Percentiles rank a stretch among this genome's conserved stretches.
These are phyloP conservation scores for Bipolaris gigantea DNA, from an alignment of 2,329 filamentous ascomycete species.

Conservation along the genomic window DNA sequence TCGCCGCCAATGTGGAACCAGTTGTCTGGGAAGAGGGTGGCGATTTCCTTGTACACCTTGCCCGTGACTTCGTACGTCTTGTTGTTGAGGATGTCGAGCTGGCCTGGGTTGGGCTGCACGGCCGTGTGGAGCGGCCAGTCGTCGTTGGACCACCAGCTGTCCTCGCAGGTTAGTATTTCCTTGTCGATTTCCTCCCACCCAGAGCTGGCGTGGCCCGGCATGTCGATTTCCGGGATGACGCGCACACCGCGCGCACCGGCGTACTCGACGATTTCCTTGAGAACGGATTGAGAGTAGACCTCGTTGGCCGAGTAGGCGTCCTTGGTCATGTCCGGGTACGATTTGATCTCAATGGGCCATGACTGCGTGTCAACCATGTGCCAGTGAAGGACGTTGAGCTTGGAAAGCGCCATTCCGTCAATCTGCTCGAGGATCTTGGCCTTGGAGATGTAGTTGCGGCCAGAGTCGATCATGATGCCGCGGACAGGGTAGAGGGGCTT, in stretches of 20 bases:
- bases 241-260: constrained; percentile 60
- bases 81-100: constrained; percentile 59
- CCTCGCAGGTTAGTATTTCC: constrained; percentile 57
- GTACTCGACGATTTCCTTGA: constrained; percentile 53
- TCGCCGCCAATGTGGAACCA: constrained; percentile 61
- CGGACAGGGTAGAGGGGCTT: constrained; percentile 57
- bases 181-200: constrained; percentile 61
- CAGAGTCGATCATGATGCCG: constrained; percentile 59
- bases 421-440: constrained; percentile 58
- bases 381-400: constrained; percentile 62
- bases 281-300: constrained; percentile 49
- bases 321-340: constrained; percentile 56
- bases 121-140: constrained; percentile 58
- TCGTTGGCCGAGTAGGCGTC: constrained; percentile 58
- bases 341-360: constrained; percentile 56
- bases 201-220: constrained; percentile 61
- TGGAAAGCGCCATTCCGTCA: constrained; percentile 58
- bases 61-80: constrained; percentile 58
- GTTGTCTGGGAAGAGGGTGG: constrained; percentile 54
- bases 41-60: constrained; percentile 59
- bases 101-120: constrained; percentile 60
- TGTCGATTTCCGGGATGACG: constrained; percentile 64
- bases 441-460: constrained; percentile 57
- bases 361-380: constrained; percentile 60
- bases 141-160: constrained; percentile 66